Conservation (phyloP, 1,284 basidiomycete species). For the Coriolopsis trogii region DNA sequence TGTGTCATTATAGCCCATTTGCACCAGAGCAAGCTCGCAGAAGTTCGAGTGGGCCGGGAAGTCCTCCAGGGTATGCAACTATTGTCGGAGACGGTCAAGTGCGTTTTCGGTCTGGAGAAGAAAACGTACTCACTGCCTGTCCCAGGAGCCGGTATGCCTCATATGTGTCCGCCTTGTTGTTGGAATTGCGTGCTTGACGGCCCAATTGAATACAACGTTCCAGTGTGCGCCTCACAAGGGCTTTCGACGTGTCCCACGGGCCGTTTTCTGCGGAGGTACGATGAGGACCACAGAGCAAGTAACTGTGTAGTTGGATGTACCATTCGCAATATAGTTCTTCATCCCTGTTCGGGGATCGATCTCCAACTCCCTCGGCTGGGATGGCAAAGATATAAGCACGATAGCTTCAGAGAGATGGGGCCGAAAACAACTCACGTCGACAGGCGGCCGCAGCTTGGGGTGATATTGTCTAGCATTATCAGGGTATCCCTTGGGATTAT, state of each 20-base stretch:
- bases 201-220: slow-evolving; percentile 72
- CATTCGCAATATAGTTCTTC: slow-evolving; percentile 96
- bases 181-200: slow-evolving; percentile 56
- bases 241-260: slow-evolving; percentile 88
- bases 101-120: neutral
- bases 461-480: slow-evolving; percentile 84
- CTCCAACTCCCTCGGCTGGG: slow-evolving; percentile 78
- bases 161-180: slow-evolving; percentile 75
- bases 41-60: slow-evolving; percentile 92
- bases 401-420: neutral
- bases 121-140: slow-evolving; percentile 54
- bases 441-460: slow-evolving; percentile 69
- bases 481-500: slow-evolving; percentile 86
- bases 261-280: slow-evolving; percentile 56
- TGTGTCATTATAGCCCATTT: slow-evolving; percentile 76
- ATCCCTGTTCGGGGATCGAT: slow-evolving; percentile 88
- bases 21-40: slow-evolving; percentile 79
- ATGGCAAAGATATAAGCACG: slow-evolving; percentile 21
- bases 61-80: slow-evolving; percentile 86
- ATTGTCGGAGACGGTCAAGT: neutral
- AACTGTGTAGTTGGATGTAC: slow-evolving; percentile 31
- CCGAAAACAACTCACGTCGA: slow-evolving; percentile 50
- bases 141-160: slow-evolving; percentile 84
- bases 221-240: slow-evolving; percentile 79
- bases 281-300: too few species aligned